A percentile compares a stretch with the other conserved stretches of the same genome.
phyloP scores from a whole-genome alignment of 1,284 basidiomycete species.

The Ustilago tritici region DNA sequence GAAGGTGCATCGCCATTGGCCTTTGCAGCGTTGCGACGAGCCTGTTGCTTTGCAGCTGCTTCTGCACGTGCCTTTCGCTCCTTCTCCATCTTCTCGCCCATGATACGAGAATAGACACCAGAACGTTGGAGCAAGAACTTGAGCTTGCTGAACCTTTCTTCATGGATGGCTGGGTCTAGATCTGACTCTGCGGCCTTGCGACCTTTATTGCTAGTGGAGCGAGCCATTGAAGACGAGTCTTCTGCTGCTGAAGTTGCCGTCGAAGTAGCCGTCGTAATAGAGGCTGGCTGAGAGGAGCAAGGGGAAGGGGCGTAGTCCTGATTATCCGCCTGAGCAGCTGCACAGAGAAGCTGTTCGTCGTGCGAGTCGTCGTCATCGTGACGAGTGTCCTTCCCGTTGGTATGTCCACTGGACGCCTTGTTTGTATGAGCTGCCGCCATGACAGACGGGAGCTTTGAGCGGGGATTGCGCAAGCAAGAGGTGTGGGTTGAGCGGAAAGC shows the following conservation, averaged over 20 bases:
- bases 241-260: background rate
- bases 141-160: constrained; percentile 61
- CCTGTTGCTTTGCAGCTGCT: constrained; percentile 35
- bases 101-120: constrained; percentile 65
- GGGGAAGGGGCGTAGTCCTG: constrained; percentile 21
- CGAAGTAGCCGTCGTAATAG: background rate
- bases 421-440: constrained; percentile 25
- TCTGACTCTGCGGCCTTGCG: constrained; percentile 28
- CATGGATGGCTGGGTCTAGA: constrained; percentile 42
- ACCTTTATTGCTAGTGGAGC: constrained; percentile 12
- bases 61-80: constrained; percentile 46
- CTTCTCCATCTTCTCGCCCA: constrained; percentile 66
- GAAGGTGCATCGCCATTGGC: constrained; percentile 9
- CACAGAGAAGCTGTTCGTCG: constrained; percentile 74
- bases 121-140: constrained; percentile 64
- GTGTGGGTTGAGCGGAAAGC: constrained; percentile 8
- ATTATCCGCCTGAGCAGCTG: constrained; percentile 43
- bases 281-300: constrained; percentile 8
- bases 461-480: background rate
- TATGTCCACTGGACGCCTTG: constrained; percentile 12
- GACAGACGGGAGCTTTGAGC: constrained; percentile 7
- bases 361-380: constrained; percentile 38
- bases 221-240: constrained; percentile 37
- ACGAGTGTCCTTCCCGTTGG: constrained; percentile 17
- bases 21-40: constrained; percentile 27